Base-by-base conservation (phyloP, 257 asterid genomes). In the Fraxinus cuspidata region DNA sequence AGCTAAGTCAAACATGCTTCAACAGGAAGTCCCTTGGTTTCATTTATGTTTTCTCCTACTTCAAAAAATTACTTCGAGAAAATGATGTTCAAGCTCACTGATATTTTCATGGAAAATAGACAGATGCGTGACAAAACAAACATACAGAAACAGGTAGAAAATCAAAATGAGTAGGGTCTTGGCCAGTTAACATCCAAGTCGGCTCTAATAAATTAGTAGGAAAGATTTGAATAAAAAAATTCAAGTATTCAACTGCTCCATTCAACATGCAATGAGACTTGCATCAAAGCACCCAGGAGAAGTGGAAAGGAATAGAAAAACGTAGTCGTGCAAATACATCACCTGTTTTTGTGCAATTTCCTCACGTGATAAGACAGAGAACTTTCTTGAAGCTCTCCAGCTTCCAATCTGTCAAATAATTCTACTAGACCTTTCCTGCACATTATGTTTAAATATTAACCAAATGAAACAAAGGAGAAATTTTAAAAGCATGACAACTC, bases 381-480 rank as follows among this genome's bases (percentile, higher is more conserved):
- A 60, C 86, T 81, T 80, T 82, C 86, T 76, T 79, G 84, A 37
- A 91, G 91, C 85, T 60, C 79, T 70, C 97, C 96, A 70, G 85
- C 86, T 78, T 91, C 97, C 82, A 91, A 65, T 87, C 85, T 86
- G 78, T 93, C 96, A 83, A 93, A 86, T 85, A 93, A 70, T 75
- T 90, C 90, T 73, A 91, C 97, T 18, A 95, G 88, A 81, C 94
- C 90, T 86, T 87, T 90, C 96, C 99, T 95, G 96, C 83, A 81
- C 42, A 67, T 38, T 73, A 73, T 65, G 71, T 72, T 70, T 18
- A 63, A 53, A 28, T 18, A 21, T 21, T 25, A 10, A 25, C 12
- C 7, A 34, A 11, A 25, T 37, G 18, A 23, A 38, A 71, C 32
- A 11, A 29, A 42, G 4, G 29, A 35, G 8, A 3, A 71, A 21